Evolutionary conservation across 768 basidiomycete genomes (phyloP), one percentile per base, ranked within the genome.

Genomic region (Tulasnella sp.): DNA sequence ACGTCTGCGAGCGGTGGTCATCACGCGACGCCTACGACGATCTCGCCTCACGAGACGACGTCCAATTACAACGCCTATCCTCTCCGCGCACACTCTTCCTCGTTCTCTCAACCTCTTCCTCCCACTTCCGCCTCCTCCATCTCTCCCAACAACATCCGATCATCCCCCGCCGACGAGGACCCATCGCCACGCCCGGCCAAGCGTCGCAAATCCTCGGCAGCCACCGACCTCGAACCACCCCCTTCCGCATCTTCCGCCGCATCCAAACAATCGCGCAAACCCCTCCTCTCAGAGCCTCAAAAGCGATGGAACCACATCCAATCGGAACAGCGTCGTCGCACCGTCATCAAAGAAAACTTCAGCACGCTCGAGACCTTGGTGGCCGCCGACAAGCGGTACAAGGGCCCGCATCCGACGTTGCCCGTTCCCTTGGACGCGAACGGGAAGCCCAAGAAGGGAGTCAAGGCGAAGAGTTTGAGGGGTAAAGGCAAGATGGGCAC

Each of bases 241-340:
- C 62, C 40, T 68, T 70, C 71, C 67, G 52, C 26, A 29, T 62
- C 41, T 41, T 12, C 39, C 36, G n/a, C 70, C 52, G 40, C 64
- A 29, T 39, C 67, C 39, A 63, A 67, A 17, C 70, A 70, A 29
- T 76, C 82, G 62, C 83, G 84, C 73, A 92, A 91, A 75, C 84
- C 88, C 0, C 85, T 92, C 22, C 83, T 95, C 32, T 90, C 92
- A 6, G 88, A 87, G 4, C 92, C 92, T 0, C 92, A 95, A 80
- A 94, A 94, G 77, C 86, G 93, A 14, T 86, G 92, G 17, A 94
- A 95, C 78, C 93, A 96, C 82, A 95, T 96, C 83, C 89, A 93
- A 86, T 94, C 92, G 7, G 94, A 96, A 79, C 94, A 96, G 81
- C 92, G 92, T 77, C 90, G 94, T 8, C 88, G 94, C 11, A 95